These are phyloP conservation scores for Roridomyces roridus DNA, from an alignment of 768 basidiomycete genomes.

Conservation along the genomic window DNA sequence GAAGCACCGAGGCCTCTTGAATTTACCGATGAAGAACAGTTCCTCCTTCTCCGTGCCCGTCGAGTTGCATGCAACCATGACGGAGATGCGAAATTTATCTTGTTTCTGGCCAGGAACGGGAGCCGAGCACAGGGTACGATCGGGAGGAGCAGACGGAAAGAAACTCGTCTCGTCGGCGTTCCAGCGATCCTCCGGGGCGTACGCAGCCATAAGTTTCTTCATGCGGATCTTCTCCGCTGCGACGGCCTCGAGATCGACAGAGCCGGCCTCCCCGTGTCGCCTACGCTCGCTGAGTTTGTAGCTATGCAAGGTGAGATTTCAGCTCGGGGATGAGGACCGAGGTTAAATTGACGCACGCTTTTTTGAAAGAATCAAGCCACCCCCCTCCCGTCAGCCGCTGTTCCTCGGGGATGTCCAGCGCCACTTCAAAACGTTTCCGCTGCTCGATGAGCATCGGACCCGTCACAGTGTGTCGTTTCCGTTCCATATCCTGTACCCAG, in stretches of 20 bases:
- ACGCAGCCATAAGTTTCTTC: conserved; percentile 26
- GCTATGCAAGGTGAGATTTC: background rate
- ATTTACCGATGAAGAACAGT: conserved; percentile 32
- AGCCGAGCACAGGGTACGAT: conserved; percentile 19
- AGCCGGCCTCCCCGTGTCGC: conserved; percentile 37
- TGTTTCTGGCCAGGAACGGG: conserved; percentile 26
- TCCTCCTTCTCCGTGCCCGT: conserved; percentile 27
- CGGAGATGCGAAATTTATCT: conserved; percentile 25
- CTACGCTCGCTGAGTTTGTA: conserved; percentile 28
- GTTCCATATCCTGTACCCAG: conserved; percentile 39
- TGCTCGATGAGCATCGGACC: conserved; percentile 35
- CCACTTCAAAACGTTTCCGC: conserved; percentile 29
- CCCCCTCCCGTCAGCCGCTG: conserved; percentile 27
- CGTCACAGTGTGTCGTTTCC: conserved; percentile 28
- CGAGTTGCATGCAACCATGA: conserved; percentile 23
- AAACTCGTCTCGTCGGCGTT: conserved; percentile 33
- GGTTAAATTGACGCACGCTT: background rate
- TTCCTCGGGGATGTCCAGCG: conserved; percentile 33
- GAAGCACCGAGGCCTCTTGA: conserved; percentile 25
- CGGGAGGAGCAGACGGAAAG: conserved; percentile 18
- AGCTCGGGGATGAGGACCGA: too few relatives aligned
- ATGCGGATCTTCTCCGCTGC: conserved; percentile 23
- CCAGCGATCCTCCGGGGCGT: conserved; percentile 27
- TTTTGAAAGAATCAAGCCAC: conserved; percentile 32
- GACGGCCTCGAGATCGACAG: conserved; percentile 28